Base-by-base conservation (phyloP, 2,329 filamentous ascomycete genomes). In the Sporothrix inflata region DNA sequence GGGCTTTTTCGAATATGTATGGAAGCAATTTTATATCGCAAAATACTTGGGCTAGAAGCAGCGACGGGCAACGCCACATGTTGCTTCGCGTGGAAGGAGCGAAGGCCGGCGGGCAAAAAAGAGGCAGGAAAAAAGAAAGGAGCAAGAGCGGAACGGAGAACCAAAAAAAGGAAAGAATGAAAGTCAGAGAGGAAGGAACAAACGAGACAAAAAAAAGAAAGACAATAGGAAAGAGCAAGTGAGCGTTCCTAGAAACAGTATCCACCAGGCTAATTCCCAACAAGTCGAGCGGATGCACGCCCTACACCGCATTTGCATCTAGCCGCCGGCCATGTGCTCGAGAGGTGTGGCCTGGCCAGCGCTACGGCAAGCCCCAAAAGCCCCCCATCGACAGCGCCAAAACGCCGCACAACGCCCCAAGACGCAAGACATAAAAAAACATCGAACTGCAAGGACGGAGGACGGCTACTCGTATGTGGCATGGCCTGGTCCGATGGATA, bases 1-100 rank as follows among this genome's bases (percentile, higher is more conserved):
- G 60, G 21, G 24, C 30, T n/a, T 14, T 14, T 51, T 51, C 14
- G 40, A 30, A 30, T 24, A 45, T 38, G 63, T 67, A 51, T n/a
- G 65, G 65, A 67, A 67, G 65, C 65, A 53, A n/a, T 53, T 34
- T 24, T 51, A 49, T 67, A 67, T 67, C 65, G 65, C 45, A n/a
- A 24, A 45, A 67, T 24, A 21, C 42, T 34, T 16, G 24, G 45
- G 11, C 65, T 51, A 53, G 65, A 67, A 67, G 65, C 30, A 49
- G 65, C 65, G 42, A 21, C 65, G 45, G 12, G 61, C 42, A 24
- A 51, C 65, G 45, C 24, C 65, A 24, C 57, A 61, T 30, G 16
- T 42, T 47, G 16, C 16, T 66, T 66, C 7, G 27, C 65, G 27
- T 67, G 65, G 65, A 67, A 51, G 65, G 65, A 51, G 65, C 45